Evolutionary conservation across 768 basidiomycete genomes (phyloP).

Genomic region (Inosperma sp.): DNA sequence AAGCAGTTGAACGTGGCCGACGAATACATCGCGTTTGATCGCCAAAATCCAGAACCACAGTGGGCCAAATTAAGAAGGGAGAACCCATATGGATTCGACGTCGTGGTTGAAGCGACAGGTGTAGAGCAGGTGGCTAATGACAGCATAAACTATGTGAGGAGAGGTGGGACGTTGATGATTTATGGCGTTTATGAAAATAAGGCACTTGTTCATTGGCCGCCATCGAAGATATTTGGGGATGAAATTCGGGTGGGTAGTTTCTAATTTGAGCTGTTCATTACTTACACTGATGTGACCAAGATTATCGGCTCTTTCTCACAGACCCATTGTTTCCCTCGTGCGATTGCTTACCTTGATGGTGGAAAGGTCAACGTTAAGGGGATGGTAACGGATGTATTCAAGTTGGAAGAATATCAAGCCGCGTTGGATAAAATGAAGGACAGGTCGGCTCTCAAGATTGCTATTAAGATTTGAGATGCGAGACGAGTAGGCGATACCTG

Average conservation of each 20-base stretch:
- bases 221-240: constrained; percentile 77
- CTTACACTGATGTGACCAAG: constrained; percentile 29
- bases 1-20: constrained; percentile 72
- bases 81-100: constrained; percentile 80
- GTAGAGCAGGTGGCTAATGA: constrained; percentile 81
- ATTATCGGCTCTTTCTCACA: constrained; percentile 92
- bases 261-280: not conserved
- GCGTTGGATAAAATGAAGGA: too few relatives aligned
- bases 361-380: constrained; percentile 80
- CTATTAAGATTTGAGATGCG: too few relatives aligned
- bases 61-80: constrained; percentile 73
- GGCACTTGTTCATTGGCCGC: constrained; percentile 81
- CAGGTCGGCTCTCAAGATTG: too few relatives aligned
- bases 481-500: too few relatives aligned
- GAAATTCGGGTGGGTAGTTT: constrained; percentile 38
- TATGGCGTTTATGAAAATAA: constrained; percentile 90
- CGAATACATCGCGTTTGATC: constrained; percentile 78
- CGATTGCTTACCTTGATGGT: constrained; percentile 82
- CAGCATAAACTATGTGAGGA: constrained; percentile 83
- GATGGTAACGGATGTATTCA: too few relatives aligned
- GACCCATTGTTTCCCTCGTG: constrained; percentile 85
- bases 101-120: constrained; percentile 64
- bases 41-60: constrained; percentile 63
- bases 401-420: too few relatives aligned
- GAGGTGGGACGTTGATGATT: constrained; percentile 80